These are phyloP conservation scores for Didymella pomorum DNA, from an alignment of 2,329 filamentous ascomycete species.

Conservation along the genomic window DNA sequence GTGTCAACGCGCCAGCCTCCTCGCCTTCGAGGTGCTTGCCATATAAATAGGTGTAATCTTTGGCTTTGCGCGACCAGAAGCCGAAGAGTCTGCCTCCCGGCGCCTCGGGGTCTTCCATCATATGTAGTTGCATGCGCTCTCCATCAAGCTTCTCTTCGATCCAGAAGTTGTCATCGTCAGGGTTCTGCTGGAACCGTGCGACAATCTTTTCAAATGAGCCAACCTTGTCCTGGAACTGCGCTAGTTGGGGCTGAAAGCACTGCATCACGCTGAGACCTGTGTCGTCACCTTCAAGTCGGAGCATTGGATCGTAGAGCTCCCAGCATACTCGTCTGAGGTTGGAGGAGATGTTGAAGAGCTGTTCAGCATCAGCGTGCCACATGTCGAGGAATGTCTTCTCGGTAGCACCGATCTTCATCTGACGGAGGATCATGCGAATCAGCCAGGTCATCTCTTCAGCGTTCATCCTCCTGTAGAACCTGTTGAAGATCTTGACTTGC, in stretches of 20 bases:
- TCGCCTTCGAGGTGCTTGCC: constrained; percentile 75
- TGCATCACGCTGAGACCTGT: constrained; percentile 84
- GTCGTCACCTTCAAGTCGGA: constrained; percentile 78
- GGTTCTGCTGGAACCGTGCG: constrained; percentile 68
- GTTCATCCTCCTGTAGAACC: constrained; percentile 91
- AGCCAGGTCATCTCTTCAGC: constrained; percentile 93
- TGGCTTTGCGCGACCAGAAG: constrained; percentile 96
- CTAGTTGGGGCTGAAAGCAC: constrained; percentile 95
- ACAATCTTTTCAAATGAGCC: constrained; percentile 80
- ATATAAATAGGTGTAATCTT: constrained; percentile 95
- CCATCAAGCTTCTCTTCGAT: constrained; percentile 98
- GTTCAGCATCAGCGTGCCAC: constrained; percentile 63
- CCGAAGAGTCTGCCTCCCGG: constrained; percentile 77
- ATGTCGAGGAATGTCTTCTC: constrained; percentile 85
- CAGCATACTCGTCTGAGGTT: constrained; percentile 91
- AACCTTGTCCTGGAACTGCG: constrained; percentile 82
- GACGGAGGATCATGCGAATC: constrained; percentile 88
- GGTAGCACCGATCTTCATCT: constrained; percentile 78
- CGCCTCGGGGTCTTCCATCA: constrained; percentile 73
- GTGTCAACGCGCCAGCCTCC: constrained; percentile 77
- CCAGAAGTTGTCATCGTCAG: constrained; percentile 84
- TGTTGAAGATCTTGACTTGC: constrained; percentile 79
- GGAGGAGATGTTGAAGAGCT: constrained; percentile 84
- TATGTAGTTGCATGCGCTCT: constrained; percentile 96
- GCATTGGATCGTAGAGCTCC: constrained; percentile 79